Conservation (phyloP, 2,329 filamentous ascomycete species). For the Penicillium sp. region DNA sequence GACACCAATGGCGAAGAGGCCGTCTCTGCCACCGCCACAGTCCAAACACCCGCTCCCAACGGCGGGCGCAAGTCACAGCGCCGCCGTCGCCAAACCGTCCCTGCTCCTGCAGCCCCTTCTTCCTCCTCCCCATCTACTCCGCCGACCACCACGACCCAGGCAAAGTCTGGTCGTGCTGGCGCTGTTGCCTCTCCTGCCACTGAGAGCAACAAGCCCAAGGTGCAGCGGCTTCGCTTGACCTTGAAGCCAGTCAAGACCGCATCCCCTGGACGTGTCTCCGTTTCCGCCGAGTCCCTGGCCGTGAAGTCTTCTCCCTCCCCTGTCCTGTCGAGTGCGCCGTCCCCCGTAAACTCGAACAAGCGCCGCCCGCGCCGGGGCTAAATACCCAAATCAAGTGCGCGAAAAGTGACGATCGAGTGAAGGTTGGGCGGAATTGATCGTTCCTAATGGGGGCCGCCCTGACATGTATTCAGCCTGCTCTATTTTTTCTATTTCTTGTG, state of each 20-base stretch:
- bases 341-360: neutral
- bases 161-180: neutral
- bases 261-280: neutral
- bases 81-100: conserved; percentile 8
- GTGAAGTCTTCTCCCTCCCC: neutral
- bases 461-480: too few relatives aligned
- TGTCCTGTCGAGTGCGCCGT: neutral
- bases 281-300: neutral
- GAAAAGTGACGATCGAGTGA: neutral
- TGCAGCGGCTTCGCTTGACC: conserved; percentile 16
- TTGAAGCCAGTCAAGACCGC: conserved; percentile 15
- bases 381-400: neutral
- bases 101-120: neutral
- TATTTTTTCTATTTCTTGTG: neutral
- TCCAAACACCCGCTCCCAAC: neutral
- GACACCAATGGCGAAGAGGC: neutral
- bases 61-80: conserved; percentile 8
- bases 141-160: neutral
- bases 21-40: neutral
- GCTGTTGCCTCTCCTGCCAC: neutral
- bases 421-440: neutral
- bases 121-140: neutral
- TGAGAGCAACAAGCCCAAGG: conserved; percentile 3
- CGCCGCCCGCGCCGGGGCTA: neutral
- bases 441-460: too few relatives aligned